Evolutionary conservation across 2,329 filamentous ascomycete species (phyloP).

Genomic region (Aphanoascus verrucosus): DNA sequence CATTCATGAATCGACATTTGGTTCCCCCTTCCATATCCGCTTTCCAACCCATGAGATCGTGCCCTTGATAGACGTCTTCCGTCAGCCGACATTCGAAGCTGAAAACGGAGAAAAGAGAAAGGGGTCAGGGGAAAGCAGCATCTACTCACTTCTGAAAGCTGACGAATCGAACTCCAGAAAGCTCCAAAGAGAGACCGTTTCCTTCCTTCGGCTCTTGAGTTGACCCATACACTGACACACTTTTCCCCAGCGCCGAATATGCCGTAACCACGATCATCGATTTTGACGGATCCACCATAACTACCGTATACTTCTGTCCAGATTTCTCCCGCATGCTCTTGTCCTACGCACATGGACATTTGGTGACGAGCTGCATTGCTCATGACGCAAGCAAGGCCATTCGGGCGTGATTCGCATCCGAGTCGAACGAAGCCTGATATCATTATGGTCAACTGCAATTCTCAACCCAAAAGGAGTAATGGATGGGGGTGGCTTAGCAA

Average conservation of each 20-base stretch:
- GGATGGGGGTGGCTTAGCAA: conserved; percentile 8
- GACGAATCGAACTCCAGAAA: too few species aligned
- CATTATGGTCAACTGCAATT: neutral
- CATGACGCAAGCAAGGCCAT: conserved; percentile 48
- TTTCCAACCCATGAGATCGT: too few species aligned
- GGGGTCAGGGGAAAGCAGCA: too few species aligned
- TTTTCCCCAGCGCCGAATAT: conserved; percentile 45
- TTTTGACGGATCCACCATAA: conserved; percentile 45
- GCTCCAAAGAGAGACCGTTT: conserved; percentile 28
- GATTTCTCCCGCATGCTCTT: conserved; percentile 46
- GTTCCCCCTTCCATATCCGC: too few species aligned
- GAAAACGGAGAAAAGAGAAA: too few species aligned
- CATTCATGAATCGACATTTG: too few species aligned
- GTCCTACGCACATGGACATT: conserved; percentile 55
- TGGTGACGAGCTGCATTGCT: conserved; percentile 39
- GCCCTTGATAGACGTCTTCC: too few species aligned
- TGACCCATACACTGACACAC: conserved; percentile 54
- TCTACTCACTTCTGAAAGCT: too few species aligned
- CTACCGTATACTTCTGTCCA: conserved; percentile 55
- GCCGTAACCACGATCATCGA: conserved; percentile 51
- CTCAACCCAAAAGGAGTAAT: neutral
- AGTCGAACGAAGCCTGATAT: conserved; percentile 36
- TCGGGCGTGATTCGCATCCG: conserved; percentile 41
- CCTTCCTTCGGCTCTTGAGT: conserved; percentile 44
- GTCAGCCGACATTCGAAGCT: too few species aligned